Conservation (phyloP, 129 eudicot genomes). For the Flaveria brownii region DNA sequence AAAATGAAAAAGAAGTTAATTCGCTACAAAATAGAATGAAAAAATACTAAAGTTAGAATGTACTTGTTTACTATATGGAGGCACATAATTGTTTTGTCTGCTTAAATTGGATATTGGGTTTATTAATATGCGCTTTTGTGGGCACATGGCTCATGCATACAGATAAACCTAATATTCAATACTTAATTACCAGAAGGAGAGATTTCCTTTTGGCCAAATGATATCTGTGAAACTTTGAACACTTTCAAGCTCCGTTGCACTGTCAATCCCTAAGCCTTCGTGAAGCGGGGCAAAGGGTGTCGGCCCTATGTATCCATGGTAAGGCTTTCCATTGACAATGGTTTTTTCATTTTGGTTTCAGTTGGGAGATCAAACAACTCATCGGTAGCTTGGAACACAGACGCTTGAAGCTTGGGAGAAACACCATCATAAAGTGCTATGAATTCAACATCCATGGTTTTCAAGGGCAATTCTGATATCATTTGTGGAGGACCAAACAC, state of each 20-base stretch:
- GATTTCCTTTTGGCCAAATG: slow-evolving; percentile 73
- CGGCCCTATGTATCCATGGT: slow-evolving; percentile 61
- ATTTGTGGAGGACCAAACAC: too few species aligned
- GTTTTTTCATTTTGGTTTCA: too few species aligned
- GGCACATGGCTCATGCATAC: too few species aligned
- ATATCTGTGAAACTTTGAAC: slow-evolving; percentile 49
- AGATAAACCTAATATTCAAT: not conserved
- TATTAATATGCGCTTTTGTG: too few species aligned
- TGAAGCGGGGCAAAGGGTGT: slow-evolving; percentile 51
- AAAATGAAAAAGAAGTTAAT: slow-evolving; percentile 26
- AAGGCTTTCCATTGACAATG: slow-evolving; percentile 49
- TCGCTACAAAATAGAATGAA: slow-evolving; percentile 20
- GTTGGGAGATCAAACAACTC: too few species aligned
- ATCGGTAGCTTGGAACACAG: too few species aligned
- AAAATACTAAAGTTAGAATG: not conserved
- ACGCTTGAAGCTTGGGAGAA: too few species aligned
- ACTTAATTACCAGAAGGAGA: slow-evolving; percentile 43
- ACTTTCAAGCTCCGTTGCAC: slow-evolving; percentile 43
- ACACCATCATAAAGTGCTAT: too few species aligned
- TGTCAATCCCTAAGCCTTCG: slow-evolving; percentile 64
- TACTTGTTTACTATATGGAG: too few species aligned
- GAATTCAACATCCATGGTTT: too few species aligned
- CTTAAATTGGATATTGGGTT: too few species aligned
- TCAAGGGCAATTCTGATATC: too few species aligned
- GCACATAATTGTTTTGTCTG: not conserved